Base-by-base conservation (phyloP, 2,329 filamentous ascomycete genomes). In the Alternaria triticimaculans region DNA sequence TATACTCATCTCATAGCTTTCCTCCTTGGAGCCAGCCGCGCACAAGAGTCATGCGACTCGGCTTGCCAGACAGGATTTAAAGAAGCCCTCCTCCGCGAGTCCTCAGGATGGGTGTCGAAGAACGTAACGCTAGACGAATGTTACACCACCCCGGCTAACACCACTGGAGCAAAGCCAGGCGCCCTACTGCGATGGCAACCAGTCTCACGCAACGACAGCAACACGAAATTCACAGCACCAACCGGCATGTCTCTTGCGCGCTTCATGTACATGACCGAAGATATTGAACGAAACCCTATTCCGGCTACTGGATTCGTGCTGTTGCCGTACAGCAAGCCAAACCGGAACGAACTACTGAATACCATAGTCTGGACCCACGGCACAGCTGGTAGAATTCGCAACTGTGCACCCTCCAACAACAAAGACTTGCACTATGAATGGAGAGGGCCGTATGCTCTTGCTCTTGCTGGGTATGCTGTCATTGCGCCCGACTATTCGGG, bases 341-440 rank as follows among this genome's bases (percentile, higher is more conserved):
- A 37, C 30, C 30, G 7, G 30, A 7, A 37, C 30, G 30, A 37
- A 14, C 30, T 14, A 9, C 30, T 37, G 30, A 37, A 37, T 37
- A 37, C 30, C 4, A 15, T 37, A 15, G 30, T 37, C 30, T 37
- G 30, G 30, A 37, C 30, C 14, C 30, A 37, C 7, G 30, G 30
- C 30, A 37, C 30, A 37, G 30, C 30, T 37, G 30, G 30, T 37
- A 37, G 30, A 37, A 37, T 37, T 37, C 30, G 30, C 0, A 37
- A 37, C 30, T 37, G 30, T 60, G 66, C 65, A 20, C 67, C 67
- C 14, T 68, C 65, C 2, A 70, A 72, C 45, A 62, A 72, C 50
- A 70, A 67, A 21, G 64, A 71, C 28, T 44, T 73, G 4, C 72
- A 71, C 58, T 72, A 73, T 28, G 71, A 71, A 43, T 73, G 70